A percentile compares a stretch with the other conserved stretches of the same genome.
phyloP scores from a whole-genome alignment of 306 rosid genomes.

The Glycine latifolia region DNA sequence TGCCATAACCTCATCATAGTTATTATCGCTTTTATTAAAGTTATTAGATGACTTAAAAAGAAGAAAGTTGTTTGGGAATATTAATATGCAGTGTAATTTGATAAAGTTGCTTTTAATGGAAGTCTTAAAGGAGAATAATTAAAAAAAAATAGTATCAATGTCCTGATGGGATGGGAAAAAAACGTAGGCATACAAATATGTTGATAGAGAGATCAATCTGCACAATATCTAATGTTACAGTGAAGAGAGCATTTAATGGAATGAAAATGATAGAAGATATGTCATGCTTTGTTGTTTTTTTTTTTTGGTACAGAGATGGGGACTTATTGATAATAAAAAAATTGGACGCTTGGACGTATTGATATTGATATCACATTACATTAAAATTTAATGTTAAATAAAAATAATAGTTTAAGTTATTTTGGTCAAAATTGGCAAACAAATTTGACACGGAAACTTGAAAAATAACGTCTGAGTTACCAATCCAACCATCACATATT shows the following conservation, averaged over 20 bases:
- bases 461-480: no score
- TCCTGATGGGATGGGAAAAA: no score
- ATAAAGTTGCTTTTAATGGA: not conserved
- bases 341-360: no score
- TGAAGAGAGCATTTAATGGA: not conserved
- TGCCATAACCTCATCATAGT: no score
- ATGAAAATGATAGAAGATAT: not conserved
- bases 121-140: not conserved
- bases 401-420: not conserved
- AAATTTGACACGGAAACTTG: no score
- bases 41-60: no score
- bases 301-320: not conserved
- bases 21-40: no score
- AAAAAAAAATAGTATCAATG: not conserved
- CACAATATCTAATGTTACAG: not conserved
- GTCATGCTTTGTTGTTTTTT: not conserved
- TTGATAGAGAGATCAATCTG: not conserved
- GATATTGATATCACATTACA: not conserved
- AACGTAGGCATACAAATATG: no score
- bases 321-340: not conserved
- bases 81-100: not conserved
- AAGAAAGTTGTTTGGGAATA: slow-evolving; percentile 34
- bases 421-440: not conserved
- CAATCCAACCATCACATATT: not conserved
- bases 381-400: not conserved